Conservation (phyloP, 148 eudicot species). For the Dianthus caryophyllus region DNA sequence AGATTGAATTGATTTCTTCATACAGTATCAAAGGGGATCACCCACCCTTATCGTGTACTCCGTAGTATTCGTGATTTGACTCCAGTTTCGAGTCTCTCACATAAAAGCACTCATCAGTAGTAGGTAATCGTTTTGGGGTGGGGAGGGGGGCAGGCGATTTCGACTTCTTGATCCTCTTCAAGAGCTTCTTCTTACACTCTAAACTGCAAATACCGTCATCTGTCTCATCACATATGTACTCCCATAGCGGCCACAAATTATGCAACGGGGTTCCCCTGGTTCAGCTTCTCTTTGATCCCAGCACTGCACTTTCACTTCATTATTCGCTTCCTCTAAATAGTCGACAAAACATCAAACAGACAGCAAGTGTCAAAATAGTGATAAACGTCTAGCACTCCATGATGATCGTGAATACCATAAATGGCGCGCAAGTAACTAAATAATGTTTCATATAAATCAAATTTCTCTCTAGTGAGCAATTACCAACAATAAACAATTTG, state of each 20-base stretch:
- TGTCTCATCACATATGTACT: constrained; percentile 94
- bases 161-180: constrained; percentile 45
- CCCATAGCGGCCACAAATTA: constrained; percentile 89
- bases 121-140: constrained; percentile 42
- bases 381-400: too few species aligned
- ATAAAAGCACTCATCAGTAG: constrained; percentile 78
- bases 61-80: constrained; percentile 28
- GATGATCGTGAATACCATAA: too few species aligned
- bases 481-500: too few species aligned
- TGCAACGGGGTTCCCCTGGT: constrained; percentile 84
- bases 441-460: too few species aligned
- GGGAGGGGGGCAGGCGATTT: constrained; percentile 29
- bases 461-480: too few species aligned
- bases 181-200: constrained; percentile 65
- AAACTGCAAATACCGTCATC: constrained; percentile 94
- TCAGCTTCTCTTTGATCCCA: constrained; percentile 96
- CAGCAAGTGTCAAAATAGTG: too few species aligned
- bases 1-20: too few species aligned
- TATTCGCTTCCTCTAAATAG: constrained; percentile 29
- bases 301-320: constrained; percentile 72
- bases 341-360: constrained; percentile 19
- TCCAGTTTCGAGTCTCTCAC: constrained; percentile 46
- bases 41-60: too few species aligned
- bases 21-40: too few species aligned
- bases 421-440: too few species aligned